These are phyloP conservation scores for Talaromyces sp. DNA, from an alignment of 2,329 filamentous ascomycete species.

Conservation along the genomic window DNA sequence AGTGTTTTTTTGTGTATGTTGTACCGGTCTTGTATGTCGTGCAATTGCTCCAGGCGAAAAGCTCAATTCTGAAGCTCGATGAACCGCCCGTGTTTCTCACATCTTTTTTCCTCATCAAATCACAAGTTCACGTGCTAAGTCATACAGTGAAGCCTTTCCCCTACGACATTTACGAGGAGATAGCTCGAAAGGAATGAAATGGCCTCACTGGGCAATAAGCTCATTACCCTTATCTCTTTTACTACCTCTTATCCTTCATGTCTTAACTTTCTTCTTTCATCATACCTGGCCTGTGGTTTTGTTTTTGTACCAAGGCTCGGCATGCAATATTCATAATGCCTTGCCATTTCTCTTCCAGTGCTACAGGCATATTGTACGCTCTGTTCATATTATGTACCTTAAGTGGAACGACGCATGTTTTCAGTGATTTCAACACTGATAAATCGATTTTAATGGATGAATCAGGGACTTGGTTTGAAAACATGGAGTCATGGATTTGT, in stretches of 20 bases:
- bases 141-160: not conserved
- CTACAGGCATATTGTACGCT: constrained; percentile 14
- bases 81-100: not conserved
- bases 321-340: constrained; percentile 11
- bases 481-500: not conserved
- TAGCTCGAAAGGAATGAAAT: not conserved
- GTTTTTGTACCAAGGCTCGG: constrained; percentile 6
- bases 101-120: not conserved
- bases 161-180: not conserved
- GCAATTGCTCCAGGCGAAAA: not conserved
- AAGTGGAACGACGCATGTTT: constrained; percentile 17
- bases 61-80: not conserved
- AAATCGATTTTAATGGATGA: not conserved
- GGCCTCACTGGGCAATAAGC: not conserved
- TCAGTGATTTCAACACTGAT: constrained; percentile 5
- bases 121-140: not conserved
- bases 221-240: constrained; percentile 7
- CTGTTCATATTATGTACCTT: constrained; percentile 18
- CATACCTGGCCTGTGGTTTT: constrained; percentile 17
- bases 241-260: constrained; percentile 15
- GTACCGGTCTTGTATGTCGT: constrained; percentile 3
- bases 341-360: constrained; percentile 14
- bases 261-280: constrained; percentile 17
- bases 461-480: not conserved
- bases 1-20: not conserved